phyloP scores from a whole-genome alignment of 257 asterid species.

The Primulina eburnea region DNA sequence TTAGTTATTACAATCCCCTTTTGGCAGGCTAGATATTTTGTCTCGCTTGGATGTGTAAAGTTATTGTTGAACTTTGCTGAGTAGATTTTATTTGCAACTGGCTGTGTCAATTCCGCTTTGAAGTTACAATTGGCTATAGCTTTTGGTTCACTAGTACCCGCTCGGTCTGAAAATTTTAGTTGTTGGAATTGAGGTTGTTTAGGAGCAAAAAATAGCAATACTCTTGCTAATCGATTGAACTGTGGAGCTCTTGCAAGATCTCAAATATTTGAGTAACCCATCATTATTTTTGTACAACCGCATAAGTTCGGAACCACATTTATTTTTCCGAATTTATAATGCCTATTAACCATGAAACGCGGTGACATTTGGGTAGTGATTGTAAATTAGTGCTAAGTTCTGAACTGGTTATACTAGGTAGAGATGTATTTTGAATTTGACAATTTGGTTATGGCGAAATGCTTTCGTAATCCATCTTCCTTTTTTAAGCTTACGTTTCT shows the following conservation, averaged over 20 bases:
- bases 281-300: too few species aligned
- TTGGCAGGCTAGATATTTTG: background rate
- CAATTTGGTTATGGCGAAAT: conserved; percentile 5
- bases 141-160: background rate
- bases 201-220: too few species aligned
- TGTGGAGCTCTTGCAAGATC: too few species aligned
- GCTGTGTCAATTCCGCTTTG: background rate
- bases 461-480: conserved; percentile 4
- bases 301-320: too few species aligned
- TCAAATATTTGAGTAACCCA: too few species aligned
- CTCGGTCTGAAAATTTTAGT: background rate
- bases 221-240: too few species aligned
- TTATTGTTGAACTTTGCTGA: conserved; percentile 7
- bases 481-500: background rate
- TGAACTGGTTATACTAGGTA: conserved; percentile 13
- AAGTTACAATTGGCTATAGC: background rate
- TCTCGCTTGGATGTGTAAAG: background rate
- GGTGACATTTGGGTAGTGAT: too few species aligned
- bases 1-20: background rate
- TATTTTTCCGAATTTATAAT: too few species aligned
- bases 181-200: background rate
- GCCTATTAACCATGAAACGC: too few species aligned
- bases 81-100: background rate
- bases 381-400: too few species aligned
- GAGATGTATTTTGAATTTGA: background rate